These are phyloP conservation scores for Backusella morwellensis DNA, from an alignment of 192 early-diverging fungal genomes.

Conservation along the genomic window DNA sequence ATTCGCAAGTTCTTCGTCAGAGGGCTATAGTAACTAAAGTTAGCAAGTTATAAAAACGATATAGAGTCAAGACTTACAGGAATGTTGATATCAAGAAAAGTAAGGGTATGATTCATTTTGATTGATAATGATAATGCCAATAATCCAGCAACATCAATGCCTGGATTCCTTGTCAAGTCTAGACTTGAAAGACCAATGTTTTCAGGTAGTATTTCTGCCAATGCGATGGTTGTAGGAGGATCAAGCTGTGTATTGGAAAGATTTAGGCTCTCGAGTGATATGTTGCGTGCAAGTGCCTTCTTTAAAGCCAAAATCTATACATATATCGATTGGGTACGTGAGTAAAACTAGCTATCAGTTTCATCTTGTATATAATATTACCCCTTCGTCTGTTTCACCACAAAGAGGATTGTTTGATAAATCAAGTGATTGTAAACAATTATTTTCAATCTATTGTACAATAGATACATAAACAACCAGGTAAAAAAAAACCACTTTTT, in stretches of 20 bases:
- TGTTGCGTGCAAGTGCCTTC: constrained; percentile 12
- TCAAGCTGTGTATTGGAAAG: constrained; percentile 21
- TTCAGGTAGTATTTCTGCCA: constrained; percentile 84
- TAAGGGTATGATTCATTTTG: constrained; percentile 75
- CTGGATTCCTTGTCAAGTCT: constrained; percentile 76
- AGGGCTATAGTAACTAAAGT: constrained; percentile 6
- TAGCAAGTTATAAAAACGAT: background rate
- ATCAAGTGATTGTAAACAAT: constrained; percentile 14
- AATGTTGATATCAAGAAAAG: constrained; percentile 38
- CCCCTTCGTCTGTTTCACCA: constrained; percentile 24
- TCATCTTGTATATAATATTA: background rate
- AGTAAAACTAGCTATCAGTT: background rate
- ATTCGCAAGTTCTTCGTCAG: constrained; percentile 30
- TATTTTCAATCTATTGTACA: constrained; percentile 8
- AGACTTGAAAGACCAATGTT: constrained; percentile 63
- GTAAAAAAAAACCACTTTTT: background rate
- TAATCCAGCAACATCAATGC: constrained; percentile 77
- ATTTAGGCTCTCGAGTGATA: constrained; percentile 4
- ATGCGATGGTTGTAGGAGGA: constrained; percentile 57
- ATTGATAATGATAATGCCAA: constrained; percentile 82
- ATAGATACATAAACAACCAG: background rate
- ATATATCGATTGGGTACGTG: background rate
- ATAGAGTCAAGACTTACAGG: constrained; percentile 52
- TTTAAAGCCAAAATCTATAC: constrained; percentile 20
- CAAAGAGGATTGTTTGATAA: constrained; percentile 20